Base-by-base conservation (phyloP, 371 early-diverging fungal genomes). In the Mortierella sp. region DNA sequence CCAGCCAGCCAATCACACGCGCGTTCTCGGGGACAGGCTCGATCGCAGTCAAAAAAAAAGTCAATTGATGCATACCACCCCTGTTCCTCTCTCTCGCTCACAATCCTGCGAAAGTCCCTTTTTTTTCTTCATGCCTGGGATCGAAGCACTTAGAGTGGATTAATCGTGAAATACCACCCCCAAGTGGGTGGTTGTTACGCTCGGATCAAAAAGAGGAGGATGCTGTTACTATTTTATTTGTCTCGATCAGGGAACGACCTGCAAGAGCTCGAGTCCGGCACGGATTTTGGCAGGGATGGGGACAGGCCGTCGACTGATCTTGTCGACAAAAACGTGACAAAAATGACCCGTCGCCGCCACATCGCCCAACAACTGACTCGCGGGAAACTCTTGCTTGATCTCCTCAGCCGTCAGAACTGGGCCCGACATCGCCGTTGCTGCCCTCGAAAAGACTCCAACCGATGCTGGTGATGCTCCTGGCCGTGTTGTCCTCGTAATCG, bases 321-420 rank as follows among this genome's bases (percentile, higher is more conserved):
- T 64, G 67, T 83, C 79, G 43, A 83, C 84, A 83, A 83, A 83
- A 43, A 83, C 84, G 48, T 83, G 84, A 41, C 84, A 79, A 45
- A 83, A 83, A 48, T 83, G 79, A 8, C 84, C 84, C 29, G 84
- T 69, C 7, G 84, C 84, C 37, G 79, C 84, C 4, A 65, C 84
- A 67, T 83, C 84, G 0, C 64, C 71, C 29, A 58, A 55, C 16
- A 79, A 44, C 26, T 72, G 79, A 40, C 70, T 75, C 1, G 78
- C 34, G 61, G 75, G 79, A 68, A 74, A 74, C 52, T 69, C 55
- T 2, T 14, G 10, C 45, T 19, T 26, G 1, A 58, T 24, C 39
- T 76, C 67, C 19, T 52, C 45, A 10, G 64, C 76, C 16, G 22
- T 61, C 39, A 70, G n/a, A 14, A 72, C 71, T 7, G 50, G 71